Conservation (phyloP, 2,329 filamentous ascomycete species). For the Ophiostoma angusticollis region DNA sequence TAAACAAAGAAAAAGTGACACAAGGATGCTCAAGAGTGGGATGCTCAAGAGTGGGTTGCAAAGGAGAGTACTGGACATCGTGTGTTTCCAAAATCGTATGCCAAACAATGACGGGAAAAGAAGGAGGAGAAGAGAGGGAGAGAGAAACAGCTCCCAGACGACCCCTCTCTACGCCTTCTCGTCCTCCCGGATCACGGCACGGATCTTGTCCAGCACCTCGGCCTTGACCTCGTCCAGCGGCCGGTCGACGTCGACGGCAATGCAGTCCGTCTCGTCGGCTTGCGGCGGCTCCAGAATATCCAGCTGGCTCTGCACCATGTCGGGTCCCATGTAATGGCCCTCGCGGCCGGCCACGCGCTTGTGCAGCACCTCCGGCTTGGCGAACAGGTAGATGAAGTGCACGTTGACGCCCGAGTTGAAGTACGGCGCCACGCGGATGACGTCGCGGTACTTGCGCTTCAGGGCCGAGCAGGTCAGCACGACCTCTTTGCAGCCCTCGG, state of each 20-base stretch:
- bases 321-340: constrained; percentile 89
- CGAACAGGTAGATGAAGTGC: constrained; percentile 86
- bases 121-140: neutral
- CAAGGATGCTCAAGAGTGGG: neutral
- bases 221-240: constrained; percentile 45
- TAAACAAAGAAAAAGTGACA: neutral
- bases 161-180: constrained; percentile 4
- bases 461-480: constrained; percentile 92
- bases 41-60: too few species aligned
- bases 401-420: constrained; percentile 60
- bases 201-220: constrained; percentile 45
- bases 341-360: constrained; percentile 61
- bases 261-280: constrained; percentile 56
- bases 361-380: constrained; percentile 61
- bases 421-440: constrained; percentile 70
- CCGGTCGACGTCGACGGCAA: constrained; percentile 55
- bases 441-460: constrained; percentile 94
- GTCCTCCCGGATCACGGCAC: constrained; percentile 19
- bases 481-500: constrained; percentile 54
- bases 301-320: constrained; percentile 91
- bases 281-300: constrained; percentile 72
- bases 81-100: too few species aligned
- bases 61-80: too few species aligned
- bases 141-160: neutral
- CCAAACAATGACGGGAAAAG: neutral